Evolutionary conservation across 331 rosid genomes (phyloP).

Genomic region (Rhamnella rubrinervis): DNA sequence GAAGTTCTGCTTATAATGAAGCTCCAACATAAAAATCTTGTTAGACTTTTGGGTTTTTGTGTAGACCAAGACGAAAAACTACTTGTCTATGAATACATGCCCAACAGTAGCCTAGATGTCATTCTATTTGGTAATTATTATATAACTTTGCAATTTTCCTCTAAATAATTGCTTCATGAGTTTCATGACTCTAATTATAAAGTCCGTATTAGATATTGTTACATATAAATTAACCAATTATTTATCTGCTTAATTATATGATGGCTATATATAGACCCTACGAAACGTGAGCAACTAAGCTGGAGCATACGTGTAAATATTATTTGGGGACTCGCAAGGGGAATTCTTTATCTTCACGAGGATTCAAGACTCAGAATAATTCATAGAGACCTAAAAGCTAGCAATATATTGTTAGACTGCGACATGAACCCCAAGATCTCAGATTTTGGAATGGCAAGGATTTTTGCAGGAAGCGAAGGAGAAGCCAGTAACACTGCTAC

Average conservation of each 20-base stretch:
- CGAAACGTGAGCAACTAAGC: conserved; percentile 21
- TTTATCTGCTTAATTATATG: background rate
- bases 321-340: conserved; percentile 43
- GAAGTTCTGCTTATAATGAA: conserved; percentile 54
- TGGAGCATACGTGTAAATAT: conserved; percentile 51
- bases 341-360: conserved; percentile 58
- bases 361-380: conserved; percentile 63
- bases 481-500: conserved; percentile 42
- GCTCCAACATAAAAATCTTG: conserved; percentile 71
- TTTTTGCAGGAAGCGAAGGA: conserved; percentile 36
- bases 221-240: too few species aligned
- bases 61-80: conserved; percentile 49
- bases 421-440: conserved; percentile 65
- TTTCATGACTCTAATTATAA: background rate
- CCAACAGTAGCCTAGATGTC: conserved; percentile 57
- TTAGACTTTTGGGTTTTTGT: conserved; percentile 62
- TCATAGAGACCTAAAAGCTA: conserved; percentile 62
- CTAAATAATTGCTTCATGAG: background rate
- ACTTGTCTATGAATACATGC: conserved; percentile 61
- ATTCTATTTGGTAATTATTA: conserved; percentile 42
- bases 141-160: background rate
- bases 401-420: conserved; percentile 51
- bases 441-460: conserved; percentile 71
- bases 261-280: conserved; percentile 28
- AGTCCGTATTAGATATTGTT: too few species aligned